A percentile compares a stretch with the other conserved stretches of the same genome.
Conservation (phyloP, 225 moss, liverwort and hornwort genomes). For the Asterella californica region DNA sequence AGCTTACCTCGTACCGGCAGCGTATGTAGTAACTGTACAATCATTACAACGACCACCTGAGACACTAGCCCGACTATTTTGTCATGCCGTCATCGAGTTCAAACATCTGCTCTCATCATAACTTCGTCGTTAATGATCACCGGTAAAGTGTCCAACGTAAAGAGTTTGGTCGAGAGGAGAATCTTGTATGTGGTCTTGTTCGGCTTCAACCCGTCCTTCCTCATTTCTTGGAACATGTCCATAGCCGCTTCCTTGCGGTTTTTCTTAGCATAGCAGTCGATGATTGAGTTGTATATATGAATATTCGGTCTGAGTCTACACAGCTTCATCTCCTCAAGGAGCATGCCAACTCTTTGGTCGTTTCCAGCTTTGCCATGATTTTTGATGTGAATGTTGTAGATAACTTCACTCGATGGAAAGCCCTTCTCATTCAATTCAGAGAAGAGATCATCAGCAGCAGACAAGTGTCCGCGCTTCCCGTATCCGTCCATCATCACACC, state of each 20-base stretch:
- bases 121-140: constrained; percentile 14
- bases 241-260: background rate
- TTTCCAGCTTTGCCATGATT: constrained; percentile 62
- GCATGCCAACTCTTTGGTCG: constrained; percentile 51
- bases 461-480: constrained; percentile 6
- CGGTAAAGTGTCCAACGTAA: background rate
- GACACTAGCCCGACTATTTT: background rate
- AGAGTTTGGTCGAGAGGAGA: constrained; percentile 4
- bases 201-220: constrained; percentile 1
- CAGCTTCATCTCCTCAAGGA: constrained; percentile 56
- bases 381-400: constrained; percentile 60
- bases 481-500: constrained; percentile 20
- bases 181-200: constrained; percentile 11
- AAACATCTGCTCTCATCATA: constrained; percentile 8
- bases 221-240: constrained; percentile 14
- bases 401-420: constrained; percentile 48
- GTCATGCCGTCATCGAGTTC: background rate
- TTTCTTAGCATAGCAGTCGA: constrained; percentile 37
- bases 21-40: too few relatives aligned
- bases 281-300: constrained; percentile 61
- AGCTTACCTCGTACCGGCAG: too few relatives aligned
- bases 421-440: constrained; percentile 44
- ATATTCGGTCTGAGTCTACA: constrained; percentile 46
- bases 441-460: constrained; percentile 8
- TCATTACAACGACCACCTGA: background rate